These are phyloP conservation scores for Aegilops longissima DNA, from an alignment of 176 grass and related monocot genomes.

Conservation along the genomic window DNA sequence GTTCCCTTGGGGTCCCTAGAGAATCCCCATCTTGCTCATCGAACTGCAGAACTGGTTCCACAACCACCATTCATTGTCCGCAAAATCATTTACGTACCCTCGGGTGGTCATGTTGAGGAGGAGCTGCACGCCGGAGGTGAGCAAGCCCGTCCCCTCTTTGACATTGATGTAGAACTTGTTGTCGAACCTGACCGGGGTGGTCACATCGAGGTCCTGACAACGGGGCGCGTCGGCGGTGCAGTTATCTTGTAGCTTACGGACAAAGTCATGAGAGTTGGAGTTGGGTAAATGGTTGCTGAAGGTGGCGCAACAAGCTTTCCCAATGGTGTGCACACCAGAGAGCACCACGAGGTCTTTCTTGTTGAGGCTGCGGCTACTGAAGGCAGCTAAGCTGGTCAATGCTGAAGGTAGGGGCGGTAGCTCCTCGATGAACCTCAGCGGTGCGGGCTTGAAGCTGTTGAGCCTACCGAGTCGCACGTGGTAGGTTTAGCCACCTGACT, in stretches of 20 bases:
- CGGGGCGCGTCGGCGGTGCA: background rate
- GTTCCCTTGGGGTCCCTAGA: too few relatives aligned
- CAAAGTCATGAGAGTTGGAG: background rate
- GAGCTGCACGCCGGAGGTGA: constrained; percentile 29
- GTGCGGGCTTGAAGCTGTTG: too few relatives aligned
- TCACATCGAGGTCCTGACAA: background rate
- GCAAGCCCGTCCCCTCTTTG: background rate
- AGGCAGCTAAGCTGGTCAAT: background rate
- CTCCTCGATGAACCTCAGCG: too few relatives aligned
- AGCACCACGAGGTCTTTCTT: too few relatives aligned
- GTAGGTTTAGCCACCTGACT: too few relatives aligned
- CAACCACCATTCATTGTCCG: background rate
- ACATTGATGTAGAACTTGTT: constrained; percentile 28
- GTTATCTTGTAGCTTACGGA: background rate
- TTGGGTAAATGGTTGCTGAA: background rate
- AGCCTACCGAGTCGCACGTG: too few relatives aligned
- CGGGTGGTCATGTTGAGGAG: background rate
- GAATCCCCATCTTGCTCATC: constrained; percentile 13
- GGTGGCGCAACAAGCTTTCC: background rate
- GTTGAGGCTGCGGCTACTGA: background rate
- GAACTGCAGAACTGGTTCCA: constrained; percentile 21
- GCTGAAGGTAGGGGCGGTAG: too few relatives aligned
- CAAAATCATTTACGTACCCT: background rate
- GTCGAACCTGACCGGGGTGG: constrained; percentile 22
- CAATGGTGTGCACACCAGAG: background rate